Percentiles rank a stretch among this genome's conserved stretches.
Conservation (phyloP, 495 filamentous ascomycete species). For the Lophiostoma macrostomum region DNA sequence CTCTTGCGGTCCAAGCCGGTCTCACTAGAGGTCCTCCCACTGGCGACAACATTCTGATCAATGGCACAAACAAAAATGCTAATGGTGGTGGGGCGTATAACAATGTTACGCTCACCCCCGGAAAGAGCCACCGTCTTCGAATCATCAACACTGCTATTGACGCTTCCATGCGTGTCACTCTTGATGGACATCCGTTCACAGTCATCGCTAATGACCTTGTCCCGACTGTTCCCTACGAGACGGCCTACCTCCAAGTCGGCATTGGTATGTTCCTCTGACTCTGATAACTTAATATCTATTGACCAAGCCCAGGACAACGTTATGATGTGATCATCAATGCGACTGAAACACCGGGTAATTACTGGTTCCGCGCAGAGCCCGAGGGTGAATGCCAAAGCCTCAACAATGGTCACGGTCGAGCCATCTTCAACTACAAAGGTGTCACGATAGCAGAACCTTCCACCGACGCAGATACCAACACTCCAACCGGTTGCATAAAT, state of each 20-base stretch:
- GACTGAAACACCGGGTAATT: slow-evolving; percentile 37
- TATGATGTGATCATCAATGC: slow-evolving; percentile 43
- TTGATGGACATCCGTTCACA: slow-evolving; percentile 38
- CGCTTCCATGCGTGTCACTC: slow-evolving; percentile 35
- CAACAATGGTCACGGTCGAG: slow-evolving; percentile 11
- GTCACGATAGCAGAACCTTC: slow-evolving; percentile 19
- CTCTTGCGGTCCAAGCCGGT: slow-evolving; percentile 10
- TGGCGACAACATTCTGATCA: slow-evolving; percentile 39
- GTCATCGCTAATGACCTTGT: slow-evolving; percentile 42
- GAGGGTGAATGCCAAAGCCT: slow-evolving; percentile 21
- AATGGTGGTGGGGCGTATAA: slow-evolving; percentile 34
- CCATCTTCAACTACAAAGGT: slow-evolving; percentile 24
- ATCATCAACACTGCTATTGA: slow-evolving; percentile 40
- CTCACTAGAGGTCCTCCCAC: slow-evolving; percentile 27
- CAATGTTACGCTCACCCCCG: slow-evolving; percentile 26
- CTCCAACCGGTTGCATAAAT: slow-evolving; percentile 19
- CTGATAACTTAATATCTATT: too few relatives aligned
- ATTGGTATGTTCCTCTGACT: slow-evolving; percentile 22
- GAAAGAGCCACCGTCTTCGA: slow-evolving; percentile 38
- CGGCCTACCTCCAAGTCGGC: slow-evolving; percentile 16
- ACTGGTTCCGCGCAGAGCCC: slow-evolving; percentile 42
- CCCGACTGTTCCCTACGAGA: slow-evolving; percentile 33
- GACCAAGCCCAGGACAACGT: slow-evolving; percentile 38
- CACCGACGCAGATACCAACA: slow-evolving; percentile 1
- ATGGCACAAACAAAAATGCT: slow-evolving; percentile 37